Evolutionary conservation across 345 rosid genomes (phyloP).

Genomic region (Rhodamnia rubescens): DNA sequence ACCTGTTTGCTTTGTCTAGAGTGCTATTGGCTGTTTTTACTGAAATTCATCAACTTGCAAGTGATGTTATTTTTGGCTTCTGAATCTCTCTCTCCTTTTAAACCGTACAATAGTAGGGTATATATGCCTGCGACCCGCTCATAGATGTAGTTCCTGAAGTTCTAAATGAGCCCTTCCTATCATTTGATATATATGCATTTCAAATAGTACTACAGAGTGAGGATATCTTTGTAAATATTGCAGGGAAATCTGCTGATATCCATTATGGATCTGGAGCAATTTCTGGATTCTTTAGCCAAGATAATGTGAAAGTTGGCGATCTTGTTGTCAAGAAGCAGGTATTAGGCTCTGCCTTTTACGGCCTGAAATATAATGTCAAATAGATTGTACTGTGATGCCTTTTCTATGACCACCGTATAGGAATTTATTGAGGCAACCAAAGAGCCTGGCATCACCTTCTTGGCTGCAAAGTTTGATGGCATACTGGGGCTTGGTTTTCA

Average conservation of each 20-base stretch:
- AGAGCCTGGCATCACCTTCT: conserved; percentile 78
- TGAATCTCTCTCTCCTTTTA: not conserved
- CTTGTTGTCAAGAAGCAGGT: conserved; percentile 53
- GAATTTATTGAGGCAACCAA: conserved; percentile 89
- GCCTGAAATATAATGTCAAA: not conserved
- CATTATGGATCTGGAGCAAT: conserved; percentile 67
- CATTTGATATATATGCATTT: not conserved
- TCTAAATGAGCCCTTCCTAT: not conserved
- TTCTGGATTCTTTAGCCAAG: conserved; percentile 55
- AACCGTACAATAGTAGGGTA: not conserved
- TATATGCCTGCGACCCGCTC: not conserved
- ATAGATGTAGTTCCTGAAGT: not conserved
- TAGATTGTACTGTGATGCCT: not conserved
- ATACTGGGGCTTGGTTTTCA: conserved; percentile 85
- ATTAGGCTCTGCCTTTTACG: not conserved
- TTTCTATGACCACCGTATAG: conserved; percentile 14
- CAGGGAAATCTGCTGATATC: conserved; percentile 81
- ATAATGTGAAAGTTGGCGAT: conserved; percentile 51
- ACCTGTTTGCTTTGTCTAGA: not conserved
- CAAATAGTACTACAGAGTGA: not conserved
- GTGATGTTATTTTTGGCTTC: not conserved
- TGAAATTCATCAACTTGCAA: not conserved
- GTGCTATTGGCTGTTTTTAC: not conserved
- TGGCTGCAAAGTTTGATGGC: conserved; percentile 91
- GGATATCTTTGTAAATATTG: not conserved